Conservation (phyloP, 2,329 filamentous ascomycete species). For the Byssothecium circinans region DNA sequence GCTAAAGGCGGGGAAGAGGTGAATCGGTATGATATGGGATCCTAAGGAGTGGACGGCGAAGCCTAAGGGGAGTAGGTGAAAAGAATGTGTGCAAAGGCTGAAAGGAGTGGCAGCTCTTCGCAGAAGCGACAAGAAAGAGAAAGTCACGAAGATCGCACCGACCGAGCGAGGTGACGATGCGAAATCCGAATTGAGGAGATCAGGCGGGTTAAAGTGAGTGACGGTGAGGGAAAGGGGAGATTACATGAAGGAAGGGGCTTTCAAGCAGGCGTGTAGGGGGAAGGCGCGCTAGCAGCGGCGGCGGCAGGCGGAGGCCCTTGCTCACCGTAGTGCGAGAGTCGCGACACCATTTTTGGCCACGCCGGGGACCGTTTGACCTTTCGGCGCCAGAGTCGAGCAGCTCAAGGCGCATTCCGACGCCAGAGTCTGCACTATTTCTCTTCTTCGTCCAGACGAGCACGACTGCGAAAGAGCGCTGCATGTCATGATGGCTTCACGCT, state of each 20-base stretch:
- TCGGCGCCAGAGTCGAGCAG: constrained; percentile 24
- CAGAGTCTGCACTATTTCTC: neutral
- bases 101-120: constrained; percentile 48
- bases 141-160: constrained; percentile 42
- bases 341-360: constrained; percentile 12
- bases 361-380: constrained; percentile 17
- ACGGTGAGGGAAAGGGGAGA: constrained; percentile 34
- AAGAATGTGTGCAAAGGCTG: constrained; percentile 46
- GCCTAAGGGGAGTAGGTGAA: constrained; percentile 35
- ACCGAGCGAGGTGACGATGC: constrained; percentile 38
- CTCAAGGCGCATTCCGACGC: constrained; percentile 4
- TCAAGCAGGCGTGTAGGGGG: constrained; percentile 31
- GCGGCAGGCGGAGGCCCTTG: neutral
- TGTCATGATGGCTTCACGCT: too few relatives aligned
- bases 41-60: constrained; percentile 45
- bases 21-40: constrained; percentile 25
- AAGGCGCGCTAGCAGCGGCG: constrained; percentile 19
- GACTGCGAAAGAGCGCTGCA: too few relatives aligned
- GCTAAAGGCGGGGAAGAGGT: constrained; percentile 30
- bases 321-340: neutral
- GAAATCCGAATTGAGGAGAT: constrained; percentile 37
- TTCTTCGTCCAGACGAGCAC: too few relatives aligned
- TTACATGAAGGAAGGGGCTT: constrained; percentile 33
- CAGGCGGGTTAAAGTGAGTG: constrained; percentile 40
- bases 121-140: constrained; percentile 44